These are phyloP conservation scores for Pestalotiopsis sp. DNA, from an alignment of 2,329 filamentous ascomycete species.

Conservation along the genomic window DNA sequence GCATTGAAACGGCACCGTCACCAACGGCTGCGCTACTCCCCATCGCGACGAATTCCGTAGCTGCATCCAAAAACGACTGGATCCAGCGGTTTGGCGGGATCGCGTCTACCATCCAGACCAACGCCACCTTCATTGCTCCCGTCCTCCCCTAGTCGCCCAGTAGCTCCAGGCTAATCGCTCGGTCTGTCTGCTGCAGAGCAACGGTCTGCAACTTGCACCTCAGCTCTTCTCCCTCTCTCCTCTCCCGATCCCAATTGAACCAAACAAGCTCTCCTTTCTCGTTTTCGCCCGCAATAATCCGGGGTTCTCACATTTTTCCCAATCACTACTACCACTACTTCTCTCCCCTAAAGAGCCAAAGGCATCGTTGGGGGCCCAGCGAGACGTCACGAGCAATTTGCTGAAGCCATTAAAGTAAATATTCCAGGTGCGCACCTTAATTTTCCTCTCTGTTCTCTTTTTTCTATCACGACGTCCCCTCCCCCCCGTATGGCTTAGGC, in stretches of 20 bases:
- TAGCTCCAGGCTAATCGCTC: slow-evolving; percentile 1
- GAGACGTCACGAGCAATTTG: neutral
- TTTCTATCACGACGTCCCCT: neutral
- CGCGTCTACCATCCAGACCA: slow-evolving; percentile 7
- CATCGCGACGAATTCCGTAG: neutral
- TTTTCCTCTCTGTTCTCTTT: neutral
- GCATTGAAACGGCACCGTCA: neutral
- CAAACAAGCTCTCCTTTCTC: neutral
- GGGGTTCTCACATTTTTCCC: neutral
- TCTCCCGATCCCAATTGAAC: neutral
- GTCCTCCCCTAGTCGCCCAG: slow-evolving; percentile 8
- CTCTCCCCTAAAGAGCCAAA: neutral
- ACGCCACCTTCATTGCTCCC: slow-evolving; percentile 9
- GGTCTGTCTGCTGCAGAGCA: neutral
- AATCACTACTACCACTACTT: neutral
- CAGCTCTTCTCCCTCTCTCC: neutral
- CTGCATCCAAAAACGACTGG: neutral
- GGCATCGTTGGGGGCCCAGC: neutral
- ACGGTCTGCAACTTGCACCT: neutral
- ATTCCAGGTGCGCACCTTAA: neutral
- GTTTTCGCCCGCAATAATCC: neutral
- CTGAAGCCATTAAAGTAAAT: neutral
- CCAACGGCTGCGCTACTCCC: neutral
- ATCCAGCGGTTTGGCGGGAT: slow-evolving; percentile 2
- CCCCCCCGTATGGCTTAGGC: neutral